These are phyloP conservation scores for Tolypocladium endophyticum DNA, from an alignment of 2,329 filamentous ascomycete genomes.

Conservation along the genomic window DNA sequence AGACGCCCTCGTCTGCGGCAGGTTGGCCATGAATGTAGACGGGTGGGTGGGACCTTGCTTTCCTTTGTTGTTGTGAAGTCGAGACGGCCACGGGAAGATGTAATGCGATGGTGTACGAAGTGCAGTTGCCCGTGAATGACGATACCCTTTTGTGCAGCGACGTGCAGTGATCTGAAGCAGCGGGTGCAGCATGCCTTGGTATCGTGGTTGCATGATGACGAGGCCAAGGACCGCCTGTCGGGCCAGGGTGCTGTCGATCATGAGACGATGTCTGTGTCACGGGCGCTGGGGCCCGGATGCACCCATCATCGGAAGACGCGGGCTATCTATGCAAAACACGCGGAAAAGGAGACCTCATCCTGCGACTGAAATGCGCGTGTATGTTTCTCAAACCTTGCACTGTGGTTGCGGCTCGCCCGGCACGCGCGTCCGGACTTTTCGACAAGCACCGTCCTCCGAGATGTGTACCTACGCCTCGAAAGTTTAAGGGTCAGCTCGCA, in stretches of 20 bases:
- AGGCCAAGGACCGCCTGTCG: background rate
- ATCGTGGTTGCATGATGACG: background rate
- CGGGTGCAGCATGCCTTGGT: background rate
- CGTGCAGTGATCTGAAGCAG: background rate
- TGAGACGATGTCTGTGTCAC: background rate
- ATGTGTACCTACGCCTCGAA: background rate
- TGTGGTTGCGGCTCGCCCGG: background rate
- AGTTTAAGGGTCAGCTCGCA: background rate
- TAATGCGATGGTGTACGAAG: background rate
- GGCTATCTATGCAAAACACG: background rate
- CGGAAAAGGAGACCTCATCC: background rate
- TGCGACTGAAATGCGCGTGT: background rate
- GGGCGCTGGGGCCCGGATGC: background rate
- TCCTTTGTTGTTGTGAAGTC: background rate
- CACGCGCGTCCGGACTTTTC: background rate
- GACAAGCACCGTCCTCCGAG: background rate
- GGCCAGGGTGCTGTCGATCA: background rate
- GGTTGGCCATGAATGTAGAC: background rate
- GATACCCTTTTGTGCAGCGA: conserved; percentile 3
- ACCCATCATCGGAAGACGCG: background rate
- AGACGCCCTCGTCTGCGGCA: background rate
- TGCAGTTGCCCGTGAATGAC: conserved; percentile 1
- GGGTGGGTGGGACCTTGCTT: background rate
- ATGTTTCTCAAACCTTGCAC: background rate
- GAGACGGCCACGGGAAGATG: background rate